Evolutionary conservation across 768 basidiomycete genomes (phyloP).

Genomic region (Trametes cubensis): DNA sequence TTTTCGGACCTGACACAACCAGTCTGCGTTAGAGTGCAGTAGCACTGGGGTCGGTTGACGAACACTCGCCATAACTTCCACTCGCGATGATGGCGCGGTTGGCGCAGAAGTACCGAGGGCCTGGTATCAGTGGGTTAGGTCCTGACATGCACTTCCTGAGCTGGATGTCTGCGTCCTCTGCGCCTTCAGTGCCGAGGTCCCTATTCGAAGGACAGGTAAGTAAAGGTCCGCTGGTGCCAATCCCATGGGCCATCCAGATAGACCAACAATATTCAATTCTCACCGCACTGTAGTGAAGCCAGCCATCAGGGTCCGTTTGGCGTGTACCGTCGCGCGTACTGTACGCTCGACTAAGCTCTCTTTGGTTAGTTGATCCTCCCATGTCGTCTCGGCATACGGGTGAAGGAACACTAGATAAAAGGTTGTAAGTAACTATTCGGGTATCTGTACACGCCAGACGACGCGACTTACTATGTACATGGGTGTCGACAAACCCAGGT

Average conservation of each 20-base stretch:
- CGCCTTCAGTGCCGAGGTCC: conserved; percentile 59
- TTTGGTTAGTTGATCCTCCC: conserved; percentile 63
- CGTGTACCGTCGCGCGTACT: conserved; percentile 62
- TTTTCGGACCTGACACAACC: conserved; percentile 52
- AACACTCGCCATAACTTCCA: conserved; percentile 56
- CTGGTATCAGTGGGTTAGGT: conserved; percentile 50
- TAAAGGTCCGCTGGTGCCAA: background rate
- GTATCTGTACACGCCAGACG: no score
- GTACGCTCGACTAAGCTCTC: conserved; percentile 62
- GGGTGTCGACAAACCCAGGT: conserved; percentile 60
- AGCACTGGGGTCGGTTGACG: background rate
- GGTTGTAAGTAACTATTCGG: no score
- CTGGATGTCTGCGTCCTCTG: conserved; percentile 60
- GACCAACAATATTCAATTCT: background rate
- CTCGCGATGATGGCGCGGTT: conserved; percentile 62
- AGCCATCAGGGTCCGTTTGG: conserved; percentile 56
- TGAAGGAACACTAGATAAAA: conserved; percentile 56
- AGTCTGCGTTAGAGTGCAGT: background rate
- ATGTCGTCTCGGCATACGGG: conserved; percentile 59
- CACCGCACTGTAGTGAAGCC: conserved; percentile 68
- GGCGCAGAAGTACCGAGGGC: conserved; percentile 64
- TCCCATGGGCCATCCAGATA: background rate
- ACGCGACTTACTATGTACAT: conserved; percentile 52
- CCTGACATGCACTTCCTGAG: conserved; percentile 49
- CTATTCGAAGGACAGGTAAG: conserved; percentile 43